phyloP scores from a whole-genome alignment of 2,329 filamentous ascomycete genomes.

The Fonsecaea monophora region DNA sequence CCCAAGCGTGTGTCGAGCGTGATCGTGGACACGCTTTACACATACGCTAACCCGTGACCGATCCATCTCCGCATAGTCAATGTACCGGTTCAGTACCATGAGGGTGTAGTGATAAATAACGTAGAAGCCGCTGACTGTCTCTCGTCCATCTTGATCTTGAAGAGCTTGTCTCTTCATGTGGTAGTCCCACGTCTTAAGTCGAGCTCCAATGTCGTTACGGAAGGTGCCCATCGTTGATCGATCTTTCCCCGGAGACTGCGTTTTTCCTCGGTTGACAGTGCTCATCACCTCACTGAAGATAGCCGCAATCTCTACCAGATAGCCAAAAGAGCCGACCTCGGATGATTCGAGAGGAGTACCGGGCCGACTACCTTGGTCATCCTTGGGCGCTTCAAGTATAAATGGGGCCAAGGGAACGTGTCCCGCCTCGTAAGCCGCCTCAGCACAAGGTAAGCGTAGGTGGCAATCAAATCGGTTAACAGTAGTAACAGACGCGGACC shows the following conservation, averaged over 20 bases:
- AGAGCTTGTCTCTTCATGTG: conserved; percentile 12
- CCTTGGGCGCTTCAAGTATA: conserved; percentile 5
- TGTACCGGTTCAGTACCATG: conserved; percentile 36
- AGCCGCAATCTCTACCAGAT: conserved; percentile 35
- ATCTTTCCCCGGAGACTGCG: conserved; percentile 12
- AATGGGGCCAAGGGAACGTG: conserved; percentile 62
- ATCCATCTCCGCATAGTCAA: conserved; percentile 27
- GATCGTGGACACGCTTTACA: conserved; percentile 27
- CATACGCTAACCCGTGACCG: conserved; percentile 18
- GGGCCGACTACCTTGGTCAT: not conserved
- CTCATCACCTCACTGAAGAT: conserved; percentile 35
- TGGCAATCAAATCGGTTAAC: conserved; percentile 71
- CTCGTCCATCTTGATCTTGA: conserved; percentile 2
- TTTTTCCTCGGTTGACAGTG: conserved; percentile 13
- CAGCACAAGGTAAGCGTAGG: conserved; percentile 68
- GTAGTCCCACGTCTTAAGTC: conserved; percentile 24
- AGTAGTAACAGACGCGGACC: conserved; percentile 60
- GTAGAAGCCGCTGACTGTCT: conserved; percentile 28
- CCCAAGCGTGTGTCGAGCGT: conserved; percentile 32
- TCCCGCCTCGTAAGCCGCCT: conserved; percentile 67
- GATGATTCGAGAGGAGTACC: not conserved
- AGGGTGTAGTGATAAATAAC: conserved; percentile 37
- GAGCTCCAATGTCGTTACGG: conserved; percentile 10
- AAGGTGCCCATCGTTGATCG: conserved; percentile 12
- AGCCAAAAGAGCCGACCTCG: conserved; percentile 32